Evolutionary conservation across 2,329 filamentous ascomycete genomes (phyloP).

Genomic region (Sphaerostilbella broomeana): DNA sequence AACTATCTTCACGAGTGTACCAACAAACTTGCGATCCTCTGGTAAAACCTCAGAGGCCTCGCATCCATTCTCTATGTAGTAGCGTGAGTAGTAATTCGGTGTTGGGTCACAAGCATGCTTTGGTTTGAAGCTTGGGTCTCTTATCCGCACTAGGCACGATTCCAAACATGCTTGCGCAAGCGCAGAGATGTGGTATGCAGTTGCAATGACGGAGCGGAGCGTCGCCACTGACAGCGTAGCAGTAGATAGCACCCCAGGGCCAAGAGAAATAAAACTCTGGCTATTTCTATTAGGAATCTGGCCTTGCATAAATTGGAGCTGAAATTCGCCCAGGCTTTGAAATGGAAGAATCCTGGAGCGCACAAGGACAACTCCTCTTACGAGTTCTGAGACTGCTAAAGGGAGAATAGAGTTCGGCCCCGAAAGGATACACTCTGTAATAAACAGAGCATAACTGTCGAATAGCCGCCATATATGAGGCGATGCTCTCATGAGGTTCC

Average conservation of each 20-base stretch:
- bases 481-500: conserved; percentile 4
- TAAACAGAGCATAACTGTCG: not conserved
- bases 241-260: not conserved
- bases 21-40: conserved; percentile 6
- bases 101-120: conserved; percentile 8
- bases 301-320: conserved; percentile 1
- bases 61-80: too few relatives aligned
- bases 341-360: not conserved
- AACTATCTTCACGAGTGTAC: not conserved
- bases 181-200: conserved; percentile 15
- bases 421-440: conserved; percentile 1
- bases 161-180: conserved; percentile 17
- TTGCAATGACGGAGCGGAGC: conserved; percentile 16
- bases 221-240: not conserved
- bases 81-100: not conserved
- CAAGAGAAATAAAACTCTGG: not conserved
- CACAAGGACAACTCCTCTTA: conserved; percentile 4
- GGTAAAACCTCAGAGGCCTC: too few relatives aligned
- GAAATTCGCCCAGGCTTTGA: not conserved
- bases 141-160: conserved; percentile 14
- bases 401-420: conserved; percentile 2
- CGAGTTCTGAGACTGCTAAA: conserved; percentile 2
- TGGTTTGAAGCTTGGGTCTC: conserved; percentile 13
- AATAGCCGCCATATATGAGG: conserved; percentile 4
- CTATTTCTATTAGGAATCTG: not conserved